Base-by-base conservation (phyloP, 192 early-diverging fungal genomes). In the Linnemannia schmuckeri region DNA sequence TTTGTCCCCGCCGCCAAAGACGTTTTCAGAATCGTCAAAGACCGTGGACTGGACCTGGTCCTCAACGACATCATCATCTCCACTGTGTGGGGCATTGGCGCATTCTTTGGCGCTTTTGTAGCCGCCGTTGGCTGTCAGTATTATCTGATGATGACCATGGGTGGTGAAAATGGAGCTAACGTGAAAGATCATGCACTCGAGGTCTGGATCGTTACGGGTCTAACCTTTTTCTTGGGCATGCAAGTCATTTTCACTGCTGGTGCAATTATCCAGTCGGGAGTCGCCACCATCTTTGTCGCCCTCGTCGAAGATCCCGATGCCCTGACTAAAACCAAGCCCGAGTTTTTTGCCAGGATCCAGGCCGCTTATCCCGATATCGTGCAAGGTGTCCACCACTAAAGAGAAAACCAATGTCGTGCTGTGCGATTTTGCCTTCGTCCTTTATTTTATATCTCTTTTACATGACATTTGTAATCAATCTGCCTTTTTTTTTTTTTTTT, bases 31-130 rank as follows among this genome's bases (percentile, higher is more conserved):
- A 77, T 98, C 55, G 88, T 96, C 77, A 95, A 96, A 81, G 92
- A 93, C 81, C 93, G 93, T 73, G 95, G 94, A 27, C 90, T 95
- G 35, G 94, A 94, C 52, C 91, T 92, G 17, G 83, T 97, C 63
- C 93, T 95, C 85, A 99, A 98, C 88, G 98, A 99, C 90, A 93
- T 91, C 74, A 88, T 99, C 46, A 95, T 98, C 70, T 94, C 94
- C 68, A 95, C 96, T 76, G 97, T 98, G 35, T 78, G 98, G 46
- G 87, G 90, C 71, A 93, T 98, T 82, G 97, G 90, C 8, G 89
- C 85, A 20, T 81, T 91, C 40, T 84, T 90, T 37, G 91, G 89
- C n/a, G 89, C 86, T 40, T 70, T 90, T 35, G 83, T 81, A 46
- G 79, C 81, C 20, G 71, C 89, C 33, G 70, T 92, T 63, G 89